phyloP scores from a whole-genome alignment of 179 eudicot genomes.

The Patellifolia procumbens region DNA sequence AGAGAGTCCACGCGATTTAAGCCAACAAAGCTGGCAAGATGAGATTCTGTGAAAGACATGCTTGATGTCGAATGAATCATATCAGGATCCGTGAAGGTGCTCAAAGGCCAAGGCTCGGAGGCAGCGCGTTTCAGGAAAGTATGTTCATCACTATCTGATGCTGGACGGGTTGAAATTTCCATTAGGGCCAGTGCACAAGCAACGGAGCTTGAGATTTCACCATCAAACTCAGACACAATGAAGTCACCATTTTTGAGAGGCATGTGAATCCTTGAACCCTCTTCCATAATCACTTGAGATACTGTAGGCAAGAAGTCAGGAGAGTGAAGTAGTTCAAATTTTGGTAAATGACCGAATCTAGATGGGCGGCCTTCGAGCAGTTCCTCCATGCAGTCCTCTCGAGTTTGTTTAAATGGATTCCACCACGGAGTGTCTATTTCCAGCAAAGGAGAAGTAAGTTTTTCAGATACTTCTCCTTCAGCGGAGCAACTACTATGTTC shows the following conservation, averaged over 20 bases:
- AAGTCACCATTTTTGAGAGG: slow-evolving; percentile 57
- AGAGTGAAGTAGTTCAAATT: slow-evolving; percentile 40
- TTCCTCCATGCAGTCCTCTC: slow-evolving; percentile 52
- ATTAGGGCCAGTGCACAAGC: slow-evolving; percentile 75
- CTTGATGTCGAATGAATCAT: slow-evolving; percentile 46
- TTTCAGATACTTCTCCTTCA: slow-evolving; percentile 29
- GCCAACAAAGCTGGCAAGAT: slow-evolving; percentile 59
- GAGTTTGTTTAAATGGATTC: slow-evolving; percentile 57
- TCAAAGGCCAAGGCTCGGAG: slow-evolving; percentile 56
- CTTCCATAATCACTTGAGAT: slow-evolving; percentile 51
- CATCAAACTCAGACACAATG: slow-evolving; percentile 74
- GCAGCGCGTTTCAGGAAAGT: slow-evolving; percentile 37
- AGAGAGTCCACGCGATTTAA: slow-evolving; percentile 48
- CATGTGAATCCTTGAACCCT: slow-evolving; percentile 73
- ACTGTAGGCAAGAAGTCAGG: slow-evolving; percentile 43
- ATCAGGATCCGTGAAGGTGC: slow-evolving; percentile 50
- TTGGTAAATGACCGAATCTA: slow-evolving; percentile 34
- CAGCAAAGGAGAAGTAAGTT: slow-evolving; percentile 15
- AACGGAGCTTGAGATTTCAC: slow-evolving; percentile 81
- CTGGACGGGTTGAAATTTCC: slow-evolving; percentile 33
- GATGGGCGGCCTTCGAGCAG: slow-evolving; percentile 49
- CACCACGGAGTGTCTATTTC: slow-evolving; percentile 47
- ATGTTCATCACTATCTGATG: slow-evolving; percentile 39
- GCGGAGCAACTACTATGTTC: slow-evolving; percentile 22
- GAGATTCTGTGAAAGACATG: slow-evolving; percentile 47